These are phyloP conservation scores for Boletus sp. DNA, from an alignment of 768 basidiomycete genomes.

Conservation along the genomic window DNA sequence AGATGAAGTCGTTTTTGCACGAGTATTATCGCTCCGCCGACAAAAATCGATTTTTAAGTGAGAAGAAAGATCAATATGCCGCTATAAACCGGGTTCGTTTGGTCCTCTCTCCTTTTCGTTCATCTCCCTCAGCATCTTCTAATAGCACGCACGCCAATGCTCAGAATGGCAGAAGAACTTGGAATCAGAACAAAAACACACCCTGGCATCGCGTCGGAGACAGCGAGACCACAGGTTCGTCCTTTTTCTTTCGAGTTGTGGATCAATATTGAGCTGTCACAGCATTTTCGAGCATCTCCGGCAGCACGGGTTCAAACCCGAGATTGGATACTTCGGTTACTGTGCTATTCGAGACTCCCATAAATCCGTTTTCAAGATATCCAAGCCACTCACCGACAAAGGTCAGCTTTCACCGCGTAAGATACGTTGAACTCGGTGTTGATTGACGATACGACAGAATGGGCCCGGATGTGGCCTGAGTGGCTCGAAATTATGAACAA, in stretches of 20 bases:
- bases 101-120: not conserved
- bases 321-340: not conserved
- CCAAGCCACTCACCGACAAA: not conserved
- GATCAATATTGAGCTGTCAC: too few relatives aligned
- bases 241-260: not conserved
- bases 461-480: not conserved
- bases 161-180: accelerated
- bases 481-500: not conserved
- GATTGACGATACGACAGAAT: not conserved
- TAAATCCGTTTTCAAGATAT: not conserved
- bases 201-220: too few relatives aligned
- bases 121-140: too few relatives aligned
- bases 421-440: not conserved
- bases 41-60: not conserved
- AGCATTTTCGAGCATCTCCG: conserved; percentile 1
- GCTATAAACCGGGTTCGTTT: not conserved
- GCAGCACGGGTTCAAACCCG: not conserved
- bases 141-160: not conserved
- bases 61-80: not conserved
- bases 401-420: not conserved
- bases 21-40: not conserved
- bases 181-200: not conserved
- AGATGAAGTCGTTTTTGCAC: not conserved
- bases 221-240: not conserved
- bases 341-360: not conserved